Evolutionary conservation across 192 early-diverging fungal genomes (phyloP).

Genomic region (Podila epicladia): DNA sequence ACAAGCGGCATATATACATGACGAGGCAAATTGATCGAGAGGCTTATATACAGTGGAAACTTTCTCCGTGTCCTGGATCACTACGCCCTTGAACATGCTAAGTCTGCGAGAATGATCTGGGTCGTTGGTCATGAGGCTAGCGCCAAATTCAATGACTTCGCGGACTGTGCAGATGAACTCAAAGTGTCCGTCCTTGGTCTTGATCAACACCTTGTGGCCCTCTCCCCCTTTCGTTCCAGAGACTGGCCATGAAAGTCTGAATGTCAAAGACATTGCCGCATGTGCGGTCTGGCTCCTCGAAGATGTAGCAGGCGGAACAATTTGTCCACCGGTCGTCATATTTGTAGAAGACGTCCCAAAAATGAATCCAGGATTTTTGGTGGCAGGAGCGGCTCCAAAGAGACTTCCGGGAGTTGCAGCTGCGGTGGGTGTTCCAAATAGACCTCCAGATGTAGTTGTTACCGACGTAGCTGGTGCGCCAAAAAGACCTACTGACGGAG

Average conservation of each 20-base stretch:
- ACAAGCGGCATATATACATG: background rate
- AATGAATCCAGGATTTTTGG: no score
- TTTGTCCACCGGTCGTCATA: no score
- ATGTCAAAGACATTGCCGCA: background rate
- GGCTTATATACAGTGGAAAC: background rate
- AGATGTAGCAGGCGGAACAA: no score
- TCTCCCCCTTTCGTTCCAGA: background rate
- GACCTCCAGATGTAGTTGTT: no score
- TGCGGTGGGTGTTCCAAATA: no score
- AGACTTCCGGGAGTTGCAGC: no score
- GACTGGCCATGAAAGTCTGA: background rate
- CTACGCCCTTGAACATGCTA: background rate
- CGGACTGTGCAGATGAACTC: background rate
- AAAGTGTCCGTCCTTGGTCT: background rate
- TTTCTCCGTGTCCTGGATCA: background rate
- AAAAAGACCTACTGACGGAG: no score
- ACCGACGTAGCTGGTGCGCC: no score
- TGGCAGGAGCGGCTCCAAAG: no score
- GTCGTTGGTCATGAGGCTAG: background rate
- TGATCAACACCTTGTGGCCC: background rate
- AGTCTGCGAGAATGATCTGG: background rate
- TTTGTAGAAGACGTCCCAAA: no score
- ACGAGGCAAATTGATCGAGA: background rate
- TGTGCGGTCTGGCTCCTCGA: background rate
- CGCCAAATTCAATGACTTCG: no score